phyloP scores from a whole-genome alignment of 83 land plant species.

The Diphasiastrum complanatum region DNA sequence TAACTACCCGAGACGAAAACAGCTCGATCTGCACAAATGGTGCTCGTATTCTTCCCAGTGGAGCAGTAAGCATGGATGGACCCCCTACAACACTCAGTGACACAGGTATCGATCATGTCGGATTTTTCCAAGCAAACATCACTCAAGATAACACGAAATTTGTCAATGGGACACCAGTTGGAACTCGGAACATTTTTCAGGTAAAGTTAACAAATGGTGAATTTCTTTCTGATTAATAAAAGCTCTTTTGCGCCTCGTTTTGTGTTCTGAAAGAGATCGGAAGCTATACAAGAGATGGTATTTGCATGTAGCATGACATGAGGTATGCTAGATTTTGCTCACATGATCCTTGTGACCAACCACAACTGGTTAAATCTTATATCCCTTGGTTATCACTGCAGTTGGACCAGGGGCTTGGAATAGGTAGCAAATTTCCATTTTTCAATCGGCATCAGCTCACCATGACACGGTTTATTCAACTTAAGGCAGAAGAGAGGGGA shows the following conservation, averaged over 20 bases:
- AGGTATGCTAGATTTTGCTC: too few species aligned
- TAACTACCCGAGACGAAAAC: constrained; percentile 93
- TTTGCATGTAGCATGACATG: too few species aligned
- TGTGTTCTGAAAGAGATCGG: too few species aligned
- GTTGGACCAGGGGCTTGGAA: constrained; percentile 91
- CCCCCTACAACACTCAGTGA: constrained; percentile 97
- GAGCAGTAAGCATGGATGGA: constrained; percentile 84
- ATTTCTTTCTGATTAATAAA: too few species aligned
- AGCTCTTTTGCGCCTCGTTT: too few species aligned
- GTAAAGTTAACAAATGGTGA: too few species aligned
- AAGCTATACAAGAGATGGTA: too few species aligned
- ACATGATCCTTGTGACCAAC: too few species aligned
- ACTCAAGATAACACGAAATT: constrained; percentile 90
- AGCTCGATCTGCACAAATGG: constrained; percentile 76
- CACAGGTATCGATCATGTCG: constrained; percentile 84
- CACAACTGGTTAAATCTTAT: too few species aligned
- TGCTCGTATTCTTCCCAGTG: constrained; percentile 77
- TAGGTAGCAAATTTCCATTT: constrained; percentile 86
- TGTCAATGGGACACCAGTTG: constrained; percentile 88
- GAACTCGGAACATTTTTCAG: constrained; percentile 89
- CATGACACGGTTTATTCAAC: constrained; percentile 68
- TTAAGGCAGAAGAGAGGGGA: constrained; percentile 60
- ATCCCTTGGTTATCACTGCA: constrained; percentile 35
- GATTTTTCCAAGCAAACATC: constrained; percentile 81
- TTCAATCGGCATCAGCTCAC: constrained; percentile 94